phyloP scores from a whole-genome alignment of 768 basidiomycete genomes.

The Lanmaoa pseudosensibilis region DNA sequence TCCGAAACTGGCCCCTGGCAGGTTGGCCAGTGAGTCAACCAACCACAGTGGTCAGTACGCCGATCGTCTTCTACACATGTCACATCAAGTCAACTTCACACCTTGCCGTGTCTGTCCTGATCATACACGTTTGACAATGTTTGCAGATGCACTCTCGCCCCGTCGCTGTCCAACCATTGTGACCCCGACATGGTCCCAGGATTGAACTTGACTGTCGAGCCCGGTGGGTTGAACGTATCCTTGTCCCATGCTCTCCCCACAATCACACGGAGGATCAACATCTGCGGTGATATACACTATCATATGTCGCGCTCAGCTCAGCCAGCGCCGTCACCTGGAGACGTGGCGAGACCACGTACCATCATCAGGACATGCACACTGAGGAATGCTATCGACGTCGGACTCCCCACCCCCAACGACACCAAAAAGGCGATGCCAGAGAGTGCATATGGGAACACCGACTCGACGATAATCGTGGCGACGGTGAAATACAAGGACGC shows the following conservation, averaged over 20 bases:
- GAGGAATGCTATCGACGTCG: slow-evolving; percentile 9
- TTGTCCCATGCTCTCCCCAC: slow-evolving; percentile 13
- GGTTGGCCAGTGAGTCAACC: not conserved
- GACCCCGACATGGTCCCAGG: not conserved
- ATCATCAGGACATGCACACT: slow-evolving; percentile 20
- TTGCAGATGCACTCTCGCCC: not conserved
- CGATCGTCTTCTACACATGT: not conserved
- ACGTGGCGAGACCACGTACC: slow-evolving; percentile 7
- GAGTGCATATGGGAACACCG: slow-evolving; percentile 26
- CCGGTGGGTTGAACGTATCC: not conserved
- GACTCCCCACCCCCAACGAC: slow-evolving; percentile 15
- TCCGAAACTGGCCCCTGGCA: not conserved
- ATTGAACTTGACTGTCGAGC: slow-evolving; percentile 15
- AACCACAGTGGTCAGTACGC: not conserved
- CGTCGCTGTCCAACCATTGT: not conserved
- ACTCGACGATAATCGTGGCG: slow-evolving; percentile 21
- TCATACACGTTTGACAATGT: not conserved
- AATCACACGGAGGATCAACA: slow-evolving; percentile 27
- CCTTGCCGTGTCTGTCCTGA: not conserved
- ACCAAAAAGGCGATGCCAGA: slow-evolving; percentile 26
- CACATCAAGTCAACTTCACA: not conserved
- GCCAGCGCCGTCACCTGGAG: too few species aligned
- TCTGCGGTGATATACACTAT: slow-evolving; percentile 30
- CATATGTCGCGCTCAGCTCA: not conserved
- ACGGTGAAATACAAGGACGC: slow-evolving; percentile 19